Conservation (phyloP, 164 flowering plant genomes). For the Buxus sempervirens region DNA sequence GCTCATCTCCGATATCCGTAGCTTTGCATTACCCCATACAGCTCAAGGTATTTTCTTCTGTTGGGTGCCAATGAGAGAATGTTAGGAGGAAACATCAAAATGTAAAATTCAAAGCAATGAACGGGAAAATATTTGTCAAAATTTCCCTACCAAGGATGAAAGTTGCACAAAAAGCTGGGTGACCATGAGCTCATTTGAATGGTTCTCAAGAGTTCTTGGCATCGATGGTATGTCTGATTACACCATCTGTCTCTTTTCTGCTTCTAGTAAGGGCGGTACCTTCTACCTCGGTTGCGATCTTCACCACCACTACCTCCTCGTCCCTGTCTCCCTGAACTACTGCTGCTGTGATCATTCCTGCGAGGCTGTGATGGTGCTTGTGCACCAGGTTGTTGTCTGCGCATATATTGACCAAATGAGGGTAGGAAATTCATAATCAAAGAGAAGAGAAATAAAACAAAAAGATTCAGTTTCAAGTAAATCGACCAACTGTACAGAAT, state of each 20-base stretch:
- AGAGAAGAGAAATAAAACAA: neutral
- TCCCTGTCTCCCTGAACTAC: slow-evolving; percentile 45
- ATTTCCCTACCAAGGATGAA: neutral
- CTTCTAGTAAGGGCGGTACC: slow-evolving; percentile 81
- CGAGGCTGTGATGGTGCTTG: slow-evolving; percentile 55
- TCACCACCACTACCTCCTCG: slow-evolving; percentile 46
- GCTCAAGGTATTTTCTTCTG: neutral
- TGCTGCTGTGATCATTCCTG: slow-evolving; percentile 51
- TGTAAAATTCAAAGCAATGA: no score
- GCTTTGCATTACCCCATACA: neutral
- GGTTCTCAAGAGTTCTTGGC: neutral
- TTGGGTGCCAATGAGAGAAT: neutral
- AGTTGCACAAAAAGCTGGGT: neutral
- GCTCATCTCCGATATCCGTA: neutral
- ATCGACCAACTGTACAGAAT: neutral
- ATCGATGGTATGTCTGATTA: slow-evolving; percentile 27
- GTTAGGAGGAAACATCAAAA: neutral
- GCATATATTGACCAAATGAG: no score
- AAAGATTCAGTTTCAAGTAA: neutral
- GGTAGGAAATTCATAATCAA: slow-evolving; percentile 1
- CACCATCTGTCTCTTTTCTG: neutral
- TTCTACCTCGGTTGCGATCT: slow-evolving; percentile 58
- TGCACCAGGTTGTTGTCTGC: slow-evolving; percentile 92
- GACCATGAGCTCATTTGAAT: no score
- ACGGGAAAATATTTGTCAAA: neutral